Percentiles rank a stretch among this genome's conserved stretches.
phyloP scores from a whole-genome alignment of 208 protist genomes.

The Leishmania tropica region DNA sequence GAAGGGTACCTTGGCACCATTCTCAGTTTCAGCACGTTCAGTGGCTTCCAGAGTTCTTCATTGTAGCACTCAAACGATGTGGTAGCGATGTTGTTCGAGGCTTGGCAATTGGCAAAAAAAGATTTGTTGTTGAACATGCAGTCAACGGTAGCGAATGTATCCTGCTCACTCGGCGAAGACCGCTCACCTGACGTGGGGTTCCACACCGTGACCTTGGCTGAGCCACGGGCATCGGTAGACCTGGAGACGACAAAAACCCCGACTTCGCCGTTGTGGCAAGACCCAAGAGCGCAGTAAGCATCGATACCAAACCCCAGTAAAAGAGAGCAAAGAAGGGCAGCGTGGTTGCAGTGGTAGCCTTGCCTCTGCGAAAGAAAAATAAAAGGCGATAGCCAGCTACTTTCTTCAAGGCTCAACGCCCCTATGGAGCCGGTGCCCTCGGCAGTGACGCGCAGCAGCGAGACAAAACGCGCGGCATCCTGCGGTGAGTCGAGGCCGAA shows the following conservation, averaged over 20 bases:
- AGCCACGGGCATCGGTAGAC: constrained; percentile 25
- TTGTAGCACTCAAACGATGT: constrained; percentile 88
- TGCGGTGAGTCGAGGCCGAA: constrained; percentile 79
- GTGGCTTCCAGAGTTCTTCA: constrained; percentile 88
- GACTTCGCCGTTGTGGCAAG: constrained; percentile 41
- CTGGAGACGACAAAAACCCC: constrained; percentile 81
- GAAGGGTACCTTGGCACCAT: constrained; percentile 79
- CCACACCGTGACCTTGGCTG: constrained; percentile 75
- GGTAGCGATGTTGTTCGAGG: constrained; percentile 50
- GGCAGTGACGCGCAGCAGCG: constrained; percentile 65
- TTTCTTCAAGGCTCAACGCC: constrained; percentile 23
- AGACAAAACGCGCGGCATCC: constrained; percentile 91
- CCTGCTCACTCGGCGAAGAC: constrained; percentile 40
- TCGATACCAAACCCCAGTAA: constrained; percentile 92
- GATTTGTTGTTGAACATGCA: constrained; percentile 87
- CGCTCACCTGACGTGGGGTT: constrained; percentile 77
- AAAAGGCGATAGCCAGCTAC: constrained; percentile 77
- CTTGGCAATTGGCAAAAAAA: constrained; percentile 91
- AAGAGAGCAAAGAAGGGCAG: constrained; percentile 88
- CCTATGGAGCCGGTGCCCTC: constrained; percentile 39
- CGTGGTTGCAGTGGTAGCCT: constrained; percentile 86
- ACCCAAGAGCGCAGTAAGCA: constrained; percentile 85
- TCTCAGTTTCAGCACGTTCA: constrained; percentile 90
- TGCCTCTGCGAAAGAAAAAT: constrained; percentile 88
- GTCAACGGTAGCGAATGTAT: constrained; percentile 67